Evolutionary conservation across 2,329 filamentous ascomycete species (phyloP), one percentile per base, ranked within the genome.

Genomic region (Thielaviopsis populi): DNA sequence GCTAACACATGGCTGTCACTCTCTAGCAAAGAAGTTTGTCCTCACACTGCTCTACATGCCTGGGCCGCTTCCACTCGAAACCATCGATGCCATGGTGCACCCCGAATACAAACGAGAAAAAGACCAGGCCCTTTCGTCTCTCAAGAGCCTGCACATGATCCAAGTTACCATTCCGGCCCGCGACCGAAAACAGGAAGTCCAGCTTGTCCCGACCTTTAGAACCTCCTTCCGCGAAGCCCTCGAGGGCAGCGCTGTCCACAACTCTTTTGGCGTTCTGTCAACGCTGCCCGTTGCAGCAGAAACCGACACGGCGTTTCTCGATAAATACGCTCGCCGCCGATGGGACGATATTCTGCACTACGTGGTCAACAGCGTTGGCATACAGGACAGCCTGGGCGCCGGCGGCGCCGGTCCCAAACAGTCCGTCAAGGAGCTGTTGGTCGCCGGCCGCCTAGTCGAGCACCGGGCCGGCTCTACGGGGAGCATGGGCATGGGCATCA

Each of bases 311-410:
- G 71, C 81, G 1, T 89, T 88, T 69, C 80, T 99, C 65, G 94
- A 99, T 71, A 81, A 84, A 33, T 95, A 92, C 74, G 91, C 94
- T 4, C 83, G 89, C 63, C 83, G 82, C 69, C 91, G 95, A 71
- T 99, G 94, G 91, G 95, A 99, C 74, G 88, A 90, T 30, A 96
- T 99, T 33, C 75, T 99, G 59, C 94, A 96, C 73, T 99, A 91
- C 71, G 91, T 99, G 72, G 94, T 99, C 22, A 88, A 87, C 65
- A 87, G 83, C 66, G 86, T 88, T 8, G 84, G 82, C 1, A 82
- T 67, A 72, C 78, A 70, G 71, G 75, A 66, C 11, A 58, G 30
- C 22, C 67, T 71, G 75, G 76, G 17, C 74, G 77, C 50, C 79
- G 78, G 40, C 48, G 75, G 76, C 11, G 73, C 75, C 64, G 80